Conservation (phyloP, 2,329 filamentous ascomycete species). For the Calonectria pauciramosa region DNA sequence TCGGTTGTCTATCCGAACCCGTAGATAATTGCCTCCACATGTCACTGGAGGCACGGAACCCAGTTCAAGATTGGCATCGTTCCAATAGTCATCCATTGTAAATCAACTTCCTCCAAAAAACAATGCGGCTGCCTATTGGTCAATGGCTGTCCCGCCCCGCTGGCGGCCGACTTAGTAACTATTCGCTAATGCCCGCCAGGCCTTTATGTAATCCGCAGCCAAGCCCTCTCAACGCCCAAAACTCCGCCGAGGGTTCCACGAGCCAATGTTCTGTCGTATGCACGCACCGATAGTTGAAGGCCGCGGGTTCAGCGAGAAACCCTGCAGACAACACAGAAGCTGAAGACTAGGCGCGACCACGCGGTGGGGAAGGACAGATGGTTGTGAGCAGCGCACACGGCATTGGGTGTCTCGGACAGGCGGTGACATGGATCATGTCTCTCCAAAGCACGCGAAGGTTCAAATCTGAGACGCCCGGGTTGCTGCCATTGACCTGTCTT, state of each 20-base stretch:
- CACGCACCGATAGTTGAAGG: background rate
- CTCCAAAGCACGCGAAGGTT: background rate
- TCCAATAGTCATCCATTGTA: background rate
- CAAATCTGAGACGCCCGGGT: background rate
- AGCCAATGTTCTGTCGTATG: background rate
- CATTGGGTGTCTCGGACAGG: background rate
- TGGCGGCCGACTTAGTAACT: slow-evolving; percentile 19
- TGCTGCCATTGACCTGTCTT: background rate
- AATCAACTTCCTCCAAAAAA: background rate
- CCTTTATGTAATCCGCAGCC: slow-evolving; percentile 23
- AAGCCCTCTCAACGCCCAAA: background rate
- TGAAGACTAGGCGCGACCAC: background rate
- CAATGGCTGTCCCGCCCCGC: background rate
- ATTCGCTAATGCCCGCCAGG: slow-evolving; percentile 1
- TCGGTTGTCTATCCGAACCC: background rate
- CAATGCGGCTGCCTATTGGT: background rate
- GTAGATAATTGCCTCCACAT: background rate
- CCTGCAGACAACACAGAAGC: background rate
- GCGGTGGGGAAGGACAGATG: background rate
- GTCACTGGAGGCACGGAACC: background rate
- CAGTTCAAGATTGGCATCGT: background rate
- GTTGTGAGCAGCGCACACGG: too few relatives aligned
- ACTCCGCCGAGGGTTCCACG: background rate
- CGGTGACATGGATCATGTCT: background rate
- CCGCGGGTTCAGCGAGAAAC: background rate